A percentile compares a stretch with the other conserved stretches of the same genome.
Conservation (phyloP, 1,139 yeast genomes). For the Candida dubliniensis region DNA sequence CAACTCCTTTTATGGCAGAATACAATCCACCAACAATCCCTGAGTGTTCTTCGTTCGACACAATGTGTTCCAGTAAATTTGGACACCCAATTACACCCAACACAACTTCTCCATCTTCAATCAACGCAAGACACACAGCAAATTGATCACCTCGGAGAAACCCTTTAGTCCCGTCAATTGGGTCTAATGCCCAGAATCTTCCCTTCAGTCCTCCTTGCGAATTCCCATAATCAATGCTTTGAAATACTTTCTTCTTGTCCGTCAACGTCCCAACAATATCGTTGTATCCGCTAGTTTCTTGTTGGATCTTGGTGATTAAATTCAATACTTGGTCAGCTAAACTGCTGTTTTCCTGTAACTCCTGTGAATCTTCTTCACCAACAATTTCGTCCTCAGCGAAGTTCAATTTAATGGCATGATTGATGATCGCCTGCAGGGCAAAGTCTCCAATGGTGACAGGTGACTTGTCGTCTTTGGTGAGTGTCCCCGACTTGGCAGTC, state of each 20-base stretch:
- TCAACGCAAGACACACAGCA: slow-evolving; percentile 90
- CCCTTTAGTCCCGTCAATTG: slow-evolving; percentile 98
- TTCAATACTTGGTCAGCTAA: slow-evolving; percentile 43
- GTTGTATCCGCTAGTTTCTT: slow-evolving; percentile 24
- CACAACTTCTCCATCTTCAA: slow-evolving; percentile 80
- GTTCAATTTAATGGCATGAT: slow-evolving; percentile 72
- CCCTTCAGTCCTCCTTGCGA: slow-evolving; percentile 77
- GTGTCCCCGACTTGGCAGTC: slow-evolving; percentile 57
- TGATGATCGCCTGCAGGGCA: slow-evolving; percentile 92
- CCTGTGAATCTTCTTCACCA: slow-evolving; percentile 88
- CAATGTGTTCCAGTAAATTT: slow-evolving; percentile 62
- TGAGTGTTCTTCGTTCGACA: slow-evolving; percentile 33
- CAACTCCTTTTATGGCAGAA: slow-evolving; percentile 72
- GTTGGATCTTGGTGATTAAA: slow-evolving; percentile 50
- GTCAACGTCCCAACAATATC: slow-evolving; percentile 41
- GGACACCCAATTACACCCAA: slow-evolving; percentile 98
- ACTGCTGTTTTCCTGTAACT: slow-evolving; percentile 50
- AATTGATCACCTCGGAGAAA: slow-evolving; percentile 94
- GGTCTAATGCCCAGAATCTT: slow-evolving; percentile 95
- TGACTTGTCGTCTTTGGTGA: slow-evolving; percentile 82
- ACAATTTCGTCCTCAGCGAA: slow-evolving; percentile 87
- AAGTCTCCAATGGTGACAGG: slow-evolving; percentile 98
- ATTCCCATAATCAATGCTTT: slow-evolving; percentile 75
- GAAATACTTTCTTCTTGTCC: slow-evolving; percentile 51
- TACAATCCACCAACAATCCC: slow-evolving; percentile 66